phyloP scores from a whole-genome alignment of 805 yeast genomes.

The Kluyveromyces siamensis region DNA sequence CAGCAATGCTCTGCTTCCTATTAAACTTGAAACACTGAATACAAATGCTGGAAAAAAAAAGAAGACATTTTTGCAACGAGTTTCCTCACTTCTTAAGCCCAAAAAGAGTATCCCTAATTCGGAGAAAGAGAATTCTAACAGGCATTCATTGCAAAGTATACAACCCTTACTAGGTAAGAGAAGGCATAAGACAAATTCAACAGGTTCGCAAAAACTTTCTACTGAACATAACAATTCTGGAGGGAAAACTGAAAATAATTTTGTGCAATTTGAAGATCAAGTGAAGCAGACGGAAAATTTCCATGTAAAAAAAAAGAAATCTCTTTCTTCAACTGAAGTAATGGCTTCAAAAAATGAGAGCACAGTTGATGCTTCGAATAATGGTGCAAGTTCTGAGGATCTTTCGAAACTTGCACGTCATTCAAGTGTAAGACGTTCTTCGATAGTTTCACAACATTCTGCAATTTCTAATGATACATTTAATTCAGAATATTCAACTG shows the following conservation, averaged over 20 bases:
- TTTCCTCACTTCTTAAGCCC: not conserved
- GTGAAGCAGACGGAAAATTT: constrained; percentile 6
- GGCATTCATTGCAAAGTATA: not conserved
- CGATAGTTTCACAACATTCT: constrained; percentile 44
- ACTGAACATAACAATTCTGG: not conserved
- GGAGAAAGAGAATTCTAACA: not conserved
- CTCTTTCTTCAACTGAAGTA: constrained; percentile 20
- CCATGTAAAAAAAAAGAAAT: constrained; percentile 18
- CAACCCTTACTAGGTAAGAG: constrained; percentile 5
- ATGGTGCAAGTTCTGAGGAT: constrained; percentile 7
- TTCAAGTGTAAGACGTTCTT: constrained; percentile 36
- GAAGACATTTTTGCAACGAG: constrained; percentile 6
- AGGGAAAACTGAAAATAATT: not conserved
- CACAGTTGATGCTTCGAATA: not conserved
- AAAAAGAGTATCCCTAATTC: not conserved
- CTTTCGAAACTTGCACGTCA: constrained; percentile 8
- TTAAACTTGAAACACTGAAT: constrained; percentile 9
- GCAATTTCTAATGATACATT: constrained; percentile 38
- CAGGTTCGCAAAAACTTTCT: constrained; percentile 3
- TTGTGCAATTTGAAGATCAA: constrained; percentile 3
- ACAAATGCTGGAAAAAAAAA: constrained; percentile 3
- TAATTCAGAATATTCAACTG: constrained; percentile 43
- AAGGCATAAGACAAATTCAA: constrained; percentile 6
- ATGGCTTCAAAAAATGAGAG: constrained; percentile 5
- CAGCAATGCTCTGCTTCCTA: not conserved